Evolutionary conservation across 2,329 filamentous ascomycete genomes (phyloP).

Genomic region (Curvularia sp.): DNA sequence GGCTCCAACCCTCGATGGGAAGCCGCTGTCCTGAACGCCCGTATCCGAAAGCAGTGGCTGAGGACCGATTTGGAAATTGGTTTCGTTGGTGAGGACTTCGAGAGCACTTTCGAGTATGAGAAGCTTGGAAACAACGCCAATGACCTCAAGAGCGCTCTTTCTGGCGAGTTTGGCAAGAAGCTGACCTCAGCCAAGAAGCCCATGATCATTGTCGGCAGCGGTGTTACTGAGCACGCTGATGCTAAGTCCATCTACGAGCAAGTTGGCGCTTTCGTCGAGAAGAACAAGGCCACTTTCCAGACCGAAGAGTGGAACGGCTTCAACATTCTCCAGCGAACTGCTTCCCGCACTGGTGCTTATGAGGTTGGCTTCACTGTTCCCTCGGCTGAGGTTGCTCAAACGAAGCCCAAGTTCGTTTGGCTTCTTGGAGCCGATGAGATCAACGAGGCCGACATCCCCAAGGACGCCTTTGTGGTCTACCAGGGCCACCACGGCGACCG

Average conservation of each 20-base stretch:
- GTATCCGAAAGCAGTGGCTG: conserved; percentile 97
- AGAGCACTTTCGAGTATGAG: conserved; percentile 95
- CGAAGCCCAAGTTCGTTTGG: conserved; percentile 94
- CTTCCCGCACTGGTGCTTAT: conserved; percentile 90
- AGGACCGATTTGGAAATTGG: conserved; percentile 93
- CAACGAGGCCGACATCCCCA: conserved; percentile 82
- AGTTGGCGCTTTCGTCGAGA: conserved; percentile 88
- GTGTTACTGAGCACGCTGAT: conserved; percentile 87
- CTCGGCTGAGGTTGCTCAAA: conserved; percentile 79
- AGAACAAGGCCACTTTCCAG: conserved; percentile 86
- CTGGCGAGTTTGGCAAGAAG: conserved; percentile 91
- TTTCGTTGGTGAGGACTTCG: conserved; percentile 86
- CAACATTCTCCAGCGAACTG: conserved; percentile 93
- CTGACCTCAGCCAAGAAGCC: conserved; percentile 85
- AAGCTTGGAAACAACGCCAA: conserved; percentile 82
- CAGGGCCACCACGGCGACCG: conserved; percentile 97
- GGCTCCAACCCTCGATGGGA: conserved; percentile 96
- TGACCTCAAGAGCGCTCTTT: conserved; percentile 82
- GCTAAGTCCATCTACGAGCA: conserved; percentile 93
- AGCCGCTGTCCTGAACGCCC: conserved; percentile 91
- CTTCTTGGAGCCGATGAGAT: conserved; percentile 95
- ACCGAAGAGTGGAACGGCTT: conserved; percentile 96
- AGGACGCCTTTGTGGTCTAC: conserved; percentile 95
- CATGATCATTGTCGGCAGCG: conserved; percentile 96
- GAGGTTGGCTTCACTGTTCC: conserved; percentile 94